These are phyloP conservation scores for Endoconidiophora laricicola DNA, from an alignment of 2,329 filamentous ascomycete species.

Conservation along the genomic window DNA sequence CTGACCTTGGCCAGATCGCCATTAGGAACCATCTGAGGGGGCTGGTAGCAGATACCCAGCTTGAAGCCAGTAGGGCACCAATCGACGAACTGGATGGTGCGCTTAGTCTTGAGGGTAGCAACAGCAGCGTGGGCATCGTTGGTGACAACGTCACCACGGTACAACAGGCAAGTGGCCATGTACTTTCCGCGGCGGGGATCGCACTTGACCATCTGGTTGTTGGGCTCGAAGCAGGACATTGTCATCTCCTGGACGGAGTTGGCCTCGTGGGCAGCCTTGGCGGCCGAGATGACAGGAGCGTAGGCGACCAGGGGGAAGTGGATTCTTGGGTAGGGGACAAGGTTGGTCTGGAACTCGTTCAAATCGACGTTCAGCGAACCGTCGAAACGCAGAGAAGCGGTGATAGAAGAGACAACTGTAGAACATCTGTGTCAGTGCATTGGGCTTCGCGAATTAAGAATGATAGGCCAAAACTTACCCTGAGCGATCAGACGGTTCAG, in stretches of 20 bases:
- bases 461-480: slow-evolving; percentile 33
- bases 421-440: slow-evolving; percentile 18
- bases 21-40: slow-evolving; percentile 87
- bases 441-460: not conserved
- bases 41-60: slow-evolving; percentile 99
- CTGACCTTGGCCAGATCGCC: slow-evolving; percentile 95
- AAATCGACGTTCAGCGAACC: slow-evolving; percentile 97
- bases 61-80: slow-evolving; percentile 99
- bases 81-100: slow-evolving; percentile 97
- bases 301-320: slow-evolving; percentile 98
- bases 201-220: slow-evolving; percentile 99
- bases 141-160: slow-evolving; percentile 95
- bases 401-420: slow-evolving; percentile 91
- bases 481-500: slow-evolving; percentile 97
- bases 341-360: slow-evolving; percentile 99
- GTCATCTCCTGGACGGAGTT: slow-evolving; percentile 98
- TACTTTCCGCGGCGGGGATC: slow-evolving; percentile 98
- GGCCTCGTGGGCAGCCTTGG: slow-evolving; percentile 93
- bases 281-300: slow-evolving; percentile 80
- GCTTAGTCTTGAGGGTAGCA: slow-evolving; percentile 96
- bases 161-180: slow-evolving; percentile 96
- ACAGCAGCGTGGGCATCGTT: slow-evolving; percentile 89
- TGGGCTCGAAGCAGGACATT: slow-evolving; percentile 97
- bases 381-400: slow-evolving; percentile 93
- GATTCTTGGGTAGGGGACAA: slow-evolving; percentile 96